Evolutionary conservation across 139 green algal species (phyloP), one percentile per base, ranked within the genome.

Genomic region (Yamagishiella unicocca): DNA sequence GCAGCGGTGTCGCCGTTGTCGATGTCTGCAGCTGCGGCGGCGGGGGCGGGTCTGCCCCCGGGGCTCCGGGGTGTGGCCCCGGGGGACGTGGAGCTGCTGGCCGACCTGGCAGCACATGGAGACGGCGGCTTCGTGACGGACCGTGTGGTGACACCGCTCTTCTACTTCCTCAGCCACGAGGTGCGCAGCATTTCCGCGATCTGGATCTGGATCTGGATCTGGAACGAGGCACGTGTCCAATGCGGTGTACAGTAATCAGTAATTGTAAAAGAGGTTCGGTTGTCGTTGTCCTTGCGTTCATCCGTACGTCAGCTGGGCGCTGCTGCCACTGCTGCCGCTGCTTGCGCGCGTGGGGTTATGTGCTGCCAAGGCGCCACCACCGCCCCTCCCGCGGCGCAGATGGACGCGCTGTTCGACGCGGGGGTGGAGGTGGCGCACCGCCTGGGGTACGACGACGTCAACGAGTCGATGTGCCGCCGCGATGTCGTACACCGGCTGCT

Each of bases 401-500:
- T 73, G 77, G 77, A 83, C 25, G 75, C 33, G 33, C 50, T 83
- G 75, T 90, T 85, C 27, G 92, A 55, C 29, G 85, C 84, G 75
- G 90, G 87, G 4, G 43, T 85, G 58, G 93, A 96, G 67, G 91
- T 95, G 37, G 80, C 85, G 7, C 73, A 74, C 24, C 84, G 95
- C 53, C 83, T 95, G 68, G 95, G 93, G 12, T 97, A 97, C 82
- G 93, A 96, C 80, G 95, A 97, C 83, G 83, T 95, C 33, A 97
- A 97, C 78, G 95, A 97, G 89, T 94, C 87, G 73, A 92, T 97
- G 74, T 82, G 80, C 54, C 68, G 76, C 17, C 67, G 58, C 29
- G 58, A 73, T 70, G 82, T 88, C 31, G 70, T 92, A 29, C 4
- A 46, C 17, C 8, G 25, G 5, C 68, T 79, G 53, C 61, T 92